Conservation (phyloP, 495 filamentous ascomycete genomes). For the Penicillium canariense region DNA sequence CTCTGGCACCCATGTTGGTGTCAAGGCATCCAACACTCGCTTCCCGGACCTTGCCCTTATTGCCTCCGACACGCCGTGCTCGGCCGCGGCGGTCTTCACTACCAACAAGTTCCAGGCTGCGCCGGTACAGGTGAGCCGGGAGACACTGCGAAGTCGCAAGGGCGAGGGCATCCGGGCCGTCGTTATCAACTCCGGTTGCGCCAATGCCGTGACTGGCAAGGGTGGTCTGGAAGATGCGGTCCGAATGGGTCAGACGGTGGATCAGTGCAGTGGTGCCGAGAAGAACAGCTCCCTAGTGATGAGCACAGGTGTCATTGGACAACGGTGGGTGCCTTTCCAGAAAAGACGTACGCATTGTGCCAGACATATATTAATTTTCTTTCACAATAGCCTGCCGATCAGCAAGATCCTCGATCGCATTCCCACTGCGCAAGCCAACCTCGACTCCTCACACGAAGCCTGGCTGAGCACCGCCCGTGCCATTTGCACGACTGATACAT, state of each 20-base stretch:
- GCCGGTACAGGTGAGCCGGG: constrained; percentile 79
- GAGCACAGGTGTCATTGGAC: constrained; percentile 98
- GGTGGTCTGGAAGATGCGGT: constrained; percentile 86
- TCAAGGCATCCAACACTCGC: constrained; percentile 86
- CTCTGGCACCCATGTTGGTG: constrained; percentile 84
- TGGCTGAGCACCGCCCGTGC: constrained; percentile 87
- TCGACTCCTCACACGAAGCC: constrained; percentile 73
- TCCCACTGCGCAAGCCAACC: constrained; percentile 65
- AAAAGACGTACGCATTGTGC: neutral
- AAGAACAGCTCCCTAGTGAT: constrained; percentile 79
- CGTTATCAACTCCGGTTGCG: constrained; percentile 93
- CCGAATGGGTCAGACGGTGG: constrained; percentile 75
- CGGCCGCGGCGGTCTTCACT: constrained; percentile 94
- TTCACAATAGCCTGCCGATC: constrained; percentile 67
- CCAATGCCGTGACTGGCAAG: constrained; percentile 95
- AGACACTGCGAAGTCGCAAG: constrained; percentile 61
- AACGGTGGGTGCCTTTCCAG: constrained; percentile 55
- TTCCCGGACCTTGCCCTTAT: constrained; percentile 89
- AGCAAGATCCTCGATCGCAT: constrained; percentile 83
- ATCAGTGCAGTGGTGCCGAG: constrained; percentile 62
- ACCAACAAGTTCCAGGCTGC: constrained; percentile 98
- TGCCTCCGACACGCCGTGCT: constrained; percentile 80
- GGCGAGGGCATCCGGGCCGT: constrained; percentile 75
- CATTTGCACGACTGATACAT: constrained; percentile 98
- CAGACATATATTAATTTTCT: neutral